Evolutionary conservation across 202 grass and related monocot species (phyloP), one percentile per base, ranked within the genome.

Genomic region (Cymbopogon flexuosus): DNA sequence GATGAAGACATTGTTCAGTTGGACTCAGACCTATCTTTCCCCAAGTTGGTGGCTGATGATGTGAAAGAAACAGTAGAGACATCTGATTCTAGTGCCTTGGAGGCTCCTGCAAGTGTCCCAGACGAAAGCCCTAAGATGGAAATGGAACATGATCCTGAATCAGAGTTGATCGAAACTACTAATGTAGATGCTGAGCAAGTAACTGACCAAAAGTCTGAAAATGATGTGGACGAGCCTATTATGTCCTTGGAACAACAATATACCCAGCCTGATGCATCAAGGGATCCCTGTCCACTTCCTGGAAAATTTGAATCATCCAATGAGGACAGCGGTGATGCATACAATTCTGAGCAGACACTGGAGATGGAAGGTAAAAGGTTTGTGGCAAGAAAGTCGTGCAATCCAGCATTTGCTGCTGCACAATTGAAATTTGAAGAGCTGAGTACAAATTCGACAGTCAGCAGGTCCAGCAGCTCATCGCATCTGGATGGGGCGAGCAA

Each of bases 371-470:
- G n/a, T 34, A 91, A 87, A 84, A 95, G 68, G 8, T 49, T 67
- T 52, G 62, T 79, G 30, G 41, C 41, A 71, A 93, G 74, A 81
- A 99, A 91, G 64, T 62, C 66, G 3, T 88, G 85, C 73, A 99
- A 96, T 85, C 88, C 96, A 68, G 90, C 92, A 41, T 99, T 93
- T 86, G 84, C 90, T 87, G 90, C 92, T 83, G 92, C 92, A 60
- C 92, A 99, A 77, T 76, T 93, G 67, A 99, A 95, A 77, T 93
- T 99, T 78, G 86, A 95, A 91, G 90, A 93, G 81, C 66, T 93
- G 77, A 91, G 86, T 79, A 85, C 60, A 36, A 93, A 70, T 86
- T 85, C 73, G 34, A 71, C 83, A 78, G 74, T 86, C 64, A 89
- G 68, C 72, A 77, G 76, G 79, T 89, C 90, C 40, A 74, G 42